Evolutionary conservation across 1,284 basidiomycete species (phyloP).

Genomic region (Apiotrichum veenhuisii): DNA sequence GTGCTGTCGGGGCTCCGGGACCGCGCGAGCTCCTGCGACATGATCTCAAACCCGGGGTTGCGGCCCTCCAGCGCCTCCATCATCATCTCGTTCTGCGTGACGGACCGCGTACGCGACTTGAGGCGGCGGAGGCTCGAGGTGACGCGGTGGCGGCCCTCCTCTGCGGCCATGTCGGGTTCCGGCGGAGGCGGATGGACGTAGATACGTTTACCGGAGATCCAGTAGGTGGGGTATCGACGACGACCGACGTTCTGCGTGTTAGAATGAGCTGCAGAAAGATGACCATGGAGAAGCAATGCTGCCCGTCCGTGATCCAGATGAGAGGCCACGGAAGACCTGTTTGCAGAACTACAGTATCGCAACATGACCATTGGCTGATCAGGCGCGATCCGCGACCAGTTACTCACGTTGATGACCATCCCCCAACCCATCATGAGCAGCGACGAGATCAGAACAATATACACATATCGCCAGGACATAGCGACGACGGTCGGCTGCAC

Average conservation of each 20-base stretch:
- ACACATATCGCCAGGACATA: conserved; percentile 62
- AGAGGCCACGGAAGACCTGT: too few relatives aligned
- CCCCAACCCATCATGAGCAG: conserved; percentile 56
- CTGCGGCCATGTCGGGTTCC: neutral
- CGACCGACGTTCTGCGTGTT: conserved; percentile 54
- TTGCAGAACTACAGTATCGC: too few relatives aligned
- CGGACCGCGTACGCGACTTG: neutral
- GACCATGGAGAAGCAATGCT: too few relatives aligned
- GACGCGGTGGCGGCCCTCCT: conserved; percentile 6
- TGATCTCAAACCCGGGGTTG: conserved; percentile 5
- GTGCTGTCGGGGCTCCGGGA: neutral
- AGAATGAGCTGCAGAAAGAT: neutral
- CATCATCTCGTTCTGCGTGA: conserved; percentile 2
- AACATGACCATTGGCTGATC: too few relatives aligned
- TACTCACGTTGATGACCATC: conserved; percentile 53
- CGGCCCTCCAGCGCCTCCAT: conserved; percentile 17
- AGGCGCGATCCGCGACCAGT: too few relatives aligned
- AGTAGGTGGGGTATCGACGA: conserved; percentile 57
- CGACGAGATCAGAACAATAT: conserved; percentile 58
- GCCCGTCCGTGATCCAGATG: too few relatives aligned
- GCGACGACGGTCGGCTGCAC: conserved; percentile 52
- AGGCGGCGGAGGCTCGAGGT: too few relatives aligned
- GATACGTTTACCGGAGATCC: conserved; percentile 37
- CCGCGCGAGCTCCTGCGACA: neutral
- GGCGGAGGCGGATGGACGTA: conserved; percentile 8